A percentile compares a stretch with the other conserved stretches of the same genome.
Evolutionary conservation across 2,329 filamentous ascomycete species (phyloP).

Genomic region (Leptographium lundbergii): DNA sequence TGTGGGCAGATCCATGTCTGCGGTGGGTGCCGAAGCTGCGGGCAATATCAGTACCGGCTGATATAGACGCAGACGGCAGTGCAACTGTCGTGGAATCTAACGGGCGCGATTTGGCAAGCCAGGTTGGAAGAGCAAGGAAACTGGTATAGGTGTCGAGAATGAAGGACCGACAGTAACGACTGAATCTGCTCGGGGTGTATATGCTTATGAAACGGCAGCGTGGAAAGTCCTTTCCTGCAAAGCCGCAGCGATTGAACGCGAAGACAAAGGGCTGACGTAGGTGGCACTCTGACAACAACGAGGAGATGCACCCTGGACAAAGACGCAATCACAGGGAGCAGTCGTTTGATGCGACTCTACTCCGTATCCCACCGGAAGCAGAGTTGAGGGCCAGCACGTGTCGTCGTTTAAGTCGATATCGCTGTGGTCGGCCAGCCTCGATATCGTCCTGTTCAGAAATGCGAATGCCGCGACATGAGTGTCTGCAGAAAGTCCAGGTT

Average conservation of each 20-base stretch:
- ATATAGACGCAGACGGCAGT: background rate
- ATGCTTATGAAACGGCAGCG: background rate
- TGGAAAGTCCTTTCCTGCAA: background rate
- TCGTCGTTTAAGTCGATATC: background rate
- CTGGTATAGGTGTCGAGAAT: background rate
- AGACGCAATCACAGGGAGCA: background rate
- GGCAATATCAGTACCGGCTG: background rate
- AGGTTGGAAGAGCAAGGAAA: background rate
- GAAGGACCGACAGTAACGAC: background rate
- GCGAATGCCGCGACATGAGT: background rate
- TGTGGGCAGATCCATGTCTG: constrained; percentile 10
- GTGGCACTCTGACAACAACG: background rate
- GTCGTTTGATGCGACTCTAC: background rate
- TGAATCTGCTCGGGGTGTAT: background rate
- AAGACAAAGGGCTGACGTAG: background rate
- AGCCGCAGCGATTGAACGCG: background rate
- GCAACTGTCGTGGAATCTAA: background rate
- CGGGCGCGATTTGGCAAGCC: background rate
- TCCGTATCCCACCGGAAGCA: background rate
- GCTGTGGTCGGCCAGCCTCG: background rate
- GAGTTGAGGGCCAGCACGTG: background rate
- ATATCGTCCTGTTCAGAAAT: background rate
- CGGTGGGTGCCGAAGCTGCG: background rate
- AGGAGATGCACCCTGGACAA: background rate
- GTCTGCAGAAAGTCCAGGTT: background rate